phyloP scores from a whole-genome alignment of 257 asterid genomes.

The Jasminum sambac region DNA sequence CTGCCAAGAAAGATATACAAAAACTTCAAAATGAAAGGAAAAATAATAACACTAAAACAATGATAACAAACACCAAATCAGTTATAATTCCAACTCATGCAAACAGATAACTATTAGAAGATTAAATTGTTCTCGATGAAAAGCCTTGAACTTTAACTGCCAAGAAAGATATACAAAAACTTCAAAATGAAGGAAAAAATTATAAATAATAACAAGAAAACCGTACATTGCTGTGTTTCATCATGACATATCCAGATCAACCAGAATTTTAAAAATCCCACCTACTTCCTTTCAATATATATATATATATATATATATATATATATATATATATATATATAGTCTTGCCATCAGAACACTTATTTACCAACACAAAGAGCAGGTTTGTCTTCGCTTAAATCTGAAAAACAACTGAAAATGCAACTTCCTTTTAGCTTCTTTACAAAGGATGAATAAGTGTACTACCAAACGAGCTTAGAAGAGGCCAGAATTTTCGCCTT shows the following conservation, averaged over 20 bases:
- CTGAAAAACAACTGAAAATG: not conserved
- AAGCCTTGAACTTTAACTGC: not conserved
- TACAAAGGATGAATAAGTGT: not conserved
- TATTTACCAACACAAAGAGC: not conserved
- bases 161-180: conserved; percentile 3
- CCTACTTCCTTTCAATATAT: not conserved
- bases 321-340: too few species aligned
- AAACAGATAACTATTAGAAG: not conserved
- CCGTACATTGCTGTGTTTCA: not conserved
- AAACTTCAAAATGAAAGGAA: not conserved
- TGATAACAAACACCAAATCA: not conserved
- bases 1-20: conserved; percentile 1
- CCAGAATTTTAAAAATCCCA: not conserved
- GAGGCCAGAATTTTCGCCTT: not conserved
- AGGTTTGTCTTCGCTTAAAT: not conserved
- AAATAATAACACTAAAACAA: not conserved
- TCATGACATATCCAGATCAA: not conserved
- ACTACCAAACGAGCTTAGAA: not conserved
- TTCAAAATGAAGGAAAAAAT: not conserved
- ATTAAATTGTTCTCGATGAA: not conserved
- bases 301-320: too few species aligned
- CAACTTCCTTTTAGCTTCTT: not conserved
- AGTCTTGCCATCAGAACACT: not conserved
- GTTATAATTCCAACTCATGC: not conserved
- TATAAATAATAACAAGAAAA: too few species aligned